Evolutionary conservation across 495 filamentous ascomycete species (phyloP).

Genomic region (Penicillium turbatum): DNA sequence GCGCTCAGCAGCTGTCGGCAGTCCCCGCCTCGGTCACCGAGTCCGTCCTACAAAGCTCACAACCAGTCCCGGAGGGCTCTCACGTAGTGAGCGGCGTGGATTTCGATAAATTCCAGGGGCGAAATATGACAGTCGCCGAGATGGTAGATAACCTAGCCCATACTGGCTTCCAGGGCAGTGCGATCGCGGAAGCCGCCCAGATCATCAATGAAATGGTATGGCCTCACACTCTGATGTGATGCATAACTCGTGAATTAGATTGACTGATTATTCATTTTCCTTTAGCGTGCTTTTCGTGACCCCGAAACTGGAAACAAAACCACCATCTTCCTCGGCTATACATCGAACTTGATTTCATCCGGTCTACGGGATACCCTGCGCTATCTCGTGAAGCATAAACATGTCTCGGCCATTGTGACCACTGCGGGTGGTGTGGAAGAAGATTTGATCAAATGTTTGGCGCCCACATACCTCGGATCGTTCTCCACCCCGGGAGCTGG

Average conservation of each 20-base stretch:
- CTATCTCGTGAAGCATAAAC: slow-evolving; percentile 84
- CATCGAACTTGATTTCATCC: slow-evolving; percentile 93
- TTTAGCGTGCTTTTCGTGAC: slow-evolving; percentile 68
- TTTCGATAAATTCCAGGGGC: slow-evolving; percentile 72
- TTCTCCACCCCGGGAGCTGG: slow-evolving; percentile 71
- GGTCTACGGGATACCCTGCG: slow-evolving; percentile 87
- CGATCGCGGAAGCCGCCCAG: slow-evolving; percentile 73
- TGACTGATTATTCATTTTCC: not conserved
- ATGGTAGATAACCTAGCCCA: slow-evolving; percentile 74
- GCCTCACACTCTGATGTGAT: not conserved
- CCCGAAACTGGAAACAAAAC: slow-evolving; percentile 67
- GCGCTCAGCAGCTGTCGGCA: slow-evolving; percentile 13
- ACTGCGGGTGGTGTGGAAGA: slow-evolving; percentile 97
- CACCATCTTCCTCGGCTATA: slow-evolving; percentile 96
- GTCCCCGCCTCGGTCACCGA: slow-evolving; percentile 66
- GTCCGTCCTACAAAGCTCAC: slow-evolving; percentile 86
- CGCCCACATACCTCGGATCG: slow-evolving; percentile 83
- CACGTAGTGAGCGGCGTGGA: slow-evolving; percentile 80
- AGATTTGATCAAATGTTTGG: slow-evolving; percentile 96
- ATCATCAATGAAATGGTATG: slow-evolving; percentile 95
- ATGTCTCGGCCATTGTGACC: slow-evolving; percentile 88
- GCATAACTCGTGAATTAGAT: not conserved
- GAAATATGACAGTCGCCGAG: slow-evolving; percentile 77
- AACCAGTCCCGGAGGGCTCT: slow-evolving; percentile 68
- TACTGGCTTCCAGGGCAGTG: slow-evolving; percentile 91